These are phyloP conservation scores for Xylaria sp. DNA, from an alignment of 2,329 filamentous ascomycete species.

Conservation along the genomic window DNA sequence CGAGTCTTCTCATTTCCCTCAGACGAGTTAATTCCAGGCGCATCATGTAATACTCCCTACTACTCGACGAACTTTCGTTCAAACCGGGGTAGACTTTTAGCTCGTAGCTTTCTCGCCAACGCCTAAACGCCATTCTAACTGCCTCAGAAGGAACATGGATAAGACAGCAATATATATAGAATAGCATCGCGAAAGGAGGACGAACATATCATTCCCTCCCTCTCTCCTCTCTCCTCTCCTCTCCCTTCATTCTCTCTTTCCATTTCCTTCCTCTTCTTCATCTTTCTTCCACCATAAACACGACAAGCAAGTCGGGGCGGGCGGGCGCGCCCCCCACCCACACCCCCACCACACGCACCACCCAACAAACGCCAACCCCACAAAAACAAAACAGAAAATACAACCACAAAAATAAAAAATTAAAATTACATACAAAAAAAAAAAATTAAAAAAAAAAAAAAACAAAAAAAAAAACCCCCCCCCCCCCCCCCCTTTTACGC, in stretches of 20 bases:
- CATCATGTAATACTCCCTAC: not conserved
- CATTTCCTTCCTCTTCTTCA: not conserved
- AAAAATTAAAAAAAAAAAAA: too few species aligned
- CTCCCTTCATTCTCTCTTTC: not conserved
- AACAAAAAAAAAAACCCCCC: not conserved
- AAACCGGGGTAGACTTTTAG: not conserved
- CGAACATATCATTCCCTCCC: not conserved
- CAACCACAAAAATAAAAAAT: too few species aligned
- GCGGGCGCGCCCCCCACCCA: too few species aligned
- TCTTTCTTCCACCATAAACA: too few species aligned
- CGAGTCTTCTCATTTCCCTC: too few species aligned
- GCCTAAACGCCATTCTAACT: slow-evolving; percentile 21
- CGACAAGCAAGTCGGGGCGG: too few species aligned
- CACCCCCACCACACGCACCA: too few species aligned
- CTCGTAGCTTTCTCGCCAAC: slow-evolving; percentile 1
- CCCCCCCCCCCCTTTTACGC: not conserved
- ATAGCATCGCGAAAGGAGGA: too few species aligned
- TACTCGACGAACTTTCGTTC: not conserved
- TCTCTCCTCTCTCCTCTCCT: too few species aligned
- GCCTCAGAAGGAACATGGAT: not conserved
- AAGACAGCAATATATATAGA: not conserved
- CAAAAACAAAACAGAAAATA: too few species aligned
- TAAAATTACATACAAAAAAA: too few species aligned
- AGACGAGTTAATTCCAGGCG: not conserved
- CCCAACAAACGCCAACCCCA: too few species aligned